Evolutionary conservation across 768 basidiomycete genomes (phyloP).

Genomic region (Mycena belliarum): DNA sequence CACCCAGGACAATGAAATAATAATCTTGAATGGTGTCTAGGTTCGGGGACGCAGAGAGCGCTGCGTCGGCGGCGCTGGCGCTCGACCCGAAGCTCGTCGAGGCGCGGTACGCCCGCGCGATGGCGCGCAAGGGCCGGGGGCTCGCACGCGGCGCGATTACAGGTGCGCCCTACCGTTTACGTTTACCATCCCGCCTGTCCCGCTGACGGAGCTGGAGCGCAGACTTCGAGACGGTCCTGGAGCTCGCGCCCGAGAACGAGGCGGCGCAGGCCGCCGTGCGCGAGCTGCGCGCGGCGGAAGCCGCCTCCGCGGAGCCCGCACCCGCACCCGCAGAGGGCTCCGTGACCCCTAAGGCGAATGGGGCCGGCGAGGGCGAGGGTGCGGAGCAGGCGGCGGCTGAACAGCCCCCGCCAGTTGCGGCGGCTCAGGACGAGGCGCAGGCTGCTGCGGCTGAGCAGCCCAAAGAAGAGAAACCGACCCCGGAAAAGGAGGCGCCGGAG

Average conservation of each 20-base stretch:
- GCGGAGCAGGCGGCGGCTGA: too few relatives aligned
- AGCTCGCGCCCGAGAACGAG: constrained; percentile 13
- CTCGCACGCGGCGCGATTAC: constrained; percentile 7
- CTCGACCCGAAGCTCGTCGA: constrained; percentile 22
- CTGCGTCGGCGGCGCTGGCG: constrained; percentile 16
- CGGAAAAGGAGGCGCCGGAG: too few relatives aligned
- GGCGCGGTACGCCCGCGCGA: constrained; percentile 19
- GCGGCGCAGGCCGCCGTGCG: constrained; percentile 10
- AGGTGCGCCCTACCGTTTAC: constrained; percentile 1
- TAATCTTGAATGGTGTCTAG: constrained; percentile 5
- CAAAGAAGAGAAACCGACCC: too few relatives aligned
- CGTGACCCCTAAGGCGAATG: too few relatives aligned
- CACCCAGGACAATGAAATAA: neutral
- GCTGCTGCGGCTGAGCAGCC: too few relatives aligned
- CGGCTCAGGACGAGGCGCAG: too few relatives aligned
- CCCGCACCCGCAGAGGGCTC: too few relatives aligned
- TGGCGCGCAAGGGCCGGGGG: constrained; percentile 19
- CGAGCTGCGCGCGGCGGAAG: neutral
- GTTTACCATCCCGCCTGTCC: too few relatives aligned
- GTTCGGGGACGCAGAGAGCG: constrained; percentile 14
- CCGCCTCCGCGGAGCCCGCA: neutral
- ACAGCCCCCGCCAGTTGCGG: too few relatives aligned
- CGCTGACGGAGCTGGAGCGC: neutral
- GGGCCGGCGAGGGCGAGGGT: too few relatives aligned
- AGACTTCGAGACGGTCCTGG: constrained; percentile 17